phyloP scores from a whole-genome alignment of 805 yeast species.

The Schwanniomyces sp. region DNA sequence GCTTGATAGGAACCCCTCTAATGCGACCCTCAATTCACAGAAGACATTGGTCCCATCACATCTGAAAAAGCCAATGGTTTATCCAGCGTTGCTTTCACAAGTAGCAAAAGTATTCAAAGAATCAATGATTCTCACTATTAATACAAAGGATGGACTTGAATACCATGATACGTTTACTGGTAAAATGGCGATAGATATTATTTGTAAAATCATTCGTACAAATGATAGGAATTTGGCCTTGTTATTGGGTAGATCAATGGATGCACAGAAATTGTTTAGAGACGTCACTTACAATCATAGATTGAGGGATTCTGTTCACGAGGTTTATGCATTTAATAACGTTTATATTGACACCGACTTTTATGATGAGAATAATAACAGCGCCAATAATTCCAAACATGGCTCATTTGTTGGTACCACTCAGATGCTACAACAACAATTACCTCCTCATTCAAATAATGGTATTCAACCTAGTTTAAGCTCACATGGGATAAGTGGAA shows the following conservation, averaged over 20 bases:
- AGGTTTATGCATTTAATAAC: slow-evolving; percentile 81
- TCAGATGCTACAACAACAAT: slow-evolving; percentile 15
- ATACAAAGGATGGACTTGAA: slow-evolving; percentile 86
- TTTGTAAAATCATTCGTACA: slow-evolving; percentile 81
- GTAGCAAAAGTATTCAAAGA: slow-evolving; percentile 81
- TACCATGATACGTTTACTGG: slow-evolving; percentile 95
- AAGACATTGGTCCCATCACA: slow-evolving; percentile 49
- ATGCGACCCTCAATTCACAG: slow-evolving; percentile 28
- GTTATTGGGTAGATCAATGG: slow-evolving; percentile 84
- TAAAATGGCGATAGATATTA: slow-evolving; percentile 87
- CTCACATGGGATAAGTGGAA: slow-evolving; percentile 12
- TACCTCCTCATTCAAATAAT: slow-evolving; percentile 17
- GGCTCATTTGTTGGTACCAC: slow-evolving; percentile 24
- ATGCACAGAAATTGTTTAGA: slow-evolving; percentile 91
- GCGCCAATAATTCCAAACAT: slow-evolving; percentile 24
- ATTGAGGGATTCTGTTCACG: slow-evolving; percentile 81
- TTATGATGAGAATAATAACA: slow-evolving; percentile 32
- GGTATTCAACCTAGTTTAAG: slow-evolving; percentile 15
- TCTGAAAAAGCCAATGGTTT: slow-evolving; percentile 64
- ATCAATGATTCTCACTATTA: slow-evolving; percentile 66
- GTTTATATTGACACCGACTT: slow-evolving; percentile 46
- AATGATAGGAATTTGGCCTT: slow-evolving; percentile 90
- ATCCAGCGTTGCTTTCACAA: slow-evolving; percentile 84
- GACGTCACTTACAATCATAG: slow-evolving; percentile 96
- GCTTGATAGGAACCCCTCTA: slow-evolving; percentile 29